Conservation (phyloP, 257 asterid genomes). For the Solanum rostratum region DNA sequence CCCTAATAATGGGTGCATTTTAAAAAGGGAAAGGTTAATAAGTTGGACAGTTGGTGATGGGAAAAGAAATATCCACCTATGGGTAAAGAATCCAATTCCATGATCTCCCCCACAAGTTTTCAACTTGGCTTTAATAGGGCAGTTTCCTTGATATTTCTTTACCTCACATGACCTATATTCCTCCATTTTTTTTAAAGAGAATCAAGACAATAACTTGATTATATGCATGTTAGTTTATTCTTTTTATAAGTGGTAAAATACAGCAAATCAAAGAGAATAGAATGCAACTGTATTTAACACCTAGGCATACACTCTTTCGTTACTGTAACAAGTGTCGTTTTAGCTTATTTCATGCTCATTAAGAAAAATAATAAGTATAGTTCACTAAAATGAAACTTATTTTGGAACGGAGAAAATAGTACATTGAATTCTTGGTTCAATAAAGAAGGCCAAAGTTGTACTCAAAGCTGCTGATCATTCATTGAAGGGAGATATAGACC, state of each 20-base stretch:
- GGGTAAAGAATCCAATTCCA: conserved; percentile 31
- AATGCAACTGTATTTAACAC: conserved; percentile 7
- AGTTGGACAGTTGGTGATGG: not conserved
- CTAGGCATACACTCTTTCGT: not conserved
- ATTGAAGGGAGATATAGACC: not conserved
- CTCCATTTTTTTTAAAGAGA: not conserved
- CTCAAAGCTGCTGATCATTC: conserved; percentile 25
- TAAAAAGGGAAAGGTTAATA: not conserved
- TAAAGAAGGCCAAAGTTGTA: conserved; percentile 17
- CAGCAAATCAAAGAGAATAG: conserved; percentile 6
- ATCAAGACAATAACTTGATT: not conserved
- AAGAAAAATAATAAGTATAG: too few species aligned
- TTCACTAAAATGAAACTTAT: not conserved
- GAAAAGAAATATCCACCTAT: conserved; percentile 8
- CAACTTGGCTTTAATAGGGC: conserved; percentile 6
- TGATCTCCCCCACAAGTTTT: conserved; percentile 3
- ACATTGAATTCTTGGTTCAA: conserved; percentile 1
- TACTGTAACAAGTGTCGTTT: not conserved
- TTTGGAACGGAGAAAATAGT: not conserved
- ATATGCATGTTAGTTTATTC: not conserved
- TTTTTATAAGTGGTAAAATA: not conserved
- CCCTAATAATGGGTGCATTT: not conserved
- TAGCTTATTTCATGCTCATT: not conserved
- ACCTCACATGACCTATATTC: not conserved
- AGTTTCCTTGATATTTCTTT: conserved; percentile 40